Evolutionary conservation across 495 filamentous ascomycete species (phyloP), one percentile per base, ranked within the genome.

Genomic region (Aspergillus diversus): DNA sequence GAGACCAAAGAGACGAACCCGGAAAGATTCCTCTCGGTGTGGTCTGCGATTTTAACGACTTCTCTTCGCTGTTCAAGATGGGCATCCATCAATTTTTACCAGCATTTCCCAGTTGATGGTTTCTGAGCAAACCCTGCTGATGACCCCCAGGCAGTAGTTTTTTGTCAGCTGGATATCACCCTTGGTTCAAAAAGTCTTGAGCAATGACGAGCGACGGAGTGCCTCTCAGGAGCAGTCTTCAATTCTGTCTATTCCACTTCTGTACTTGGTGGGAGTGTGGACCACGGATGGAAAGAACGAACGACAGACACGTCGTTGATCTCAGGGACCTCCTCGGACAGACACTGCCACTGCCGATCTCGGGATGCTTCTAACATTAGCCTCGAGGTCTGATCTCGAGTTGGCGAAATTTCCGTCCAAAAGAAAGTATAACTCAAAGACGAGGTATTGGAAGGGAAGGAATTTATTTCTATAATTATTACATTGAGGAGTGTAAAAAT

Each of bases 261-360:
- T 49, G 57, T 37, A 49, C 56, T 35, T 56, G 47, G 61, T 63
- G 57, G 62, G 56, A 53, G 60, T 33, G 56, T 59, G 62, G 59
- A 60, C 62, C 61, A 57, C 51, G 31, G 59, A 39, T 53, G 35
- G 35, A 55, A 46, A 33, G 48, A 42, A 58, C 33, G 50, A 54
- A 61, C 49, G 43, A 57, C 37, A 43, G 53, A 63, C 62, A 63
- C 51, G 62, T 67, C 54, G 61, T 49, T 58, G 57, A 61, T 61
- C 61, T 64, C 56, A 62, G 51, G 51, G 55, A 57, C 57, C 33
- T 59, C 33, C 47, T 59, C 48, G 16, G 61, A 61, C 49, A 52
- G 66, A 71, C 74, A 73, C 69, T 69, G 69, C 66, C 68, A 70
- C 71, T 67, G 74, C 74, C 73, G 76, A 78, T 77, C 76, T 72